These are phyloP conservation scores for Termitomyces heimii DNA, from an alignment of 768 basidiomycete species.

Conservation along the genomic window DNA sequence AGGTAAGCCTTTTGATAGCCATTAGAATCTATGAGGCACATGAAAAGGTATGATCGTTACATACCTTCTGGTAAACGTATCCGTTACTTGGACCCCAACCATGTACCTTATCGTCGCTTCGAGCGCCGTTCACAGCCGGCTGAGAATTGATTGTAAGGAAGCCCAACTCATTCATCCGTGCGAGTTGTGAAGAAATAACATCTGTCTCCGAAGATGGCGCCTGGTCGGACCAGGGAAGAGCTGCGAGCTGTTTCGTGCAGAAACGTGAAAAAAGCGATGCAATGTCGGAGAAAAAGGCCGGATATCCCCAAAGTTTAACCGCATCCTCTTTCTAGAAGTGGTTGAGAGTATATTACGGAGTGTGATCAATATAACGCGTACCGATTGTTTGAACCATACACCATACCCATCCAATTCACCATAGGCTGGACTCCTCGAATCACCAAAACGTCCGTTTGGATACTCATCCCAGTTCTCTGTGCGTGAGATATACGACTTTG, in stretches of 20 bases:
- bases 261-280: slow-evolving; percentile 75
- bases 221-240: slow-evolving; percentile 95
- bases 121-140: slow-evolving; percentile 87
- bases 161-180: slow-evolving; percentile 83
- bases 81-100: slow-evolving; percentile 96
- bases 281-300: slow-evolving; percentile 60
- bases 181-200: slow-evolving; percentile 71
- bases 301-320: slow-evolving; percentile 82
- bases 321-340: slow-evolving; percentile 74
- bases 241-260: slow-evolving; percentile 64
- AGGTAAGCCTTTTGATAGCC: slow-evolving; percentile 69
- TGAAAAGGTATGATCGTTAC: not conserved
- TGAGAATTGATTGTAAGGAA: slow-evolving; percentile 98
- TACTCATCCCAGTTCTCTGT: slow-evolving; percentile 99
- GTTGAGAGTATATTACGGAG: slow-evolving; percentile 5
- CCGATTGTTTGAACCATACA: slow-evolving; percentile 86
- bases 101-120: slow-evolving; percentile 77
- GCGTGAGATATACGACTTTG: slow-evolving; percentile 90
- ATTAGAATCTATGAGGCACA: slow-evolving; percentile 1
- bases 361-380: slow-evolving; percentile 20
- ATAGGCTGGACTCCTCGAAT: slow-evolving; percentile 95
- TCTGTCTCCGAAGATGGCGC: slow-evolving; percentile 80
- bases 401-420: slow-evolving; percentile 98
- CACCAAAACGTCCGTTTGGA: slow-evolving; percentile 98
- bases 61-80: slow-evolving; percentile 92